phyloP scores from a whole-genome alignment of 306 rosid species.

The Malus fusca region DNA sequence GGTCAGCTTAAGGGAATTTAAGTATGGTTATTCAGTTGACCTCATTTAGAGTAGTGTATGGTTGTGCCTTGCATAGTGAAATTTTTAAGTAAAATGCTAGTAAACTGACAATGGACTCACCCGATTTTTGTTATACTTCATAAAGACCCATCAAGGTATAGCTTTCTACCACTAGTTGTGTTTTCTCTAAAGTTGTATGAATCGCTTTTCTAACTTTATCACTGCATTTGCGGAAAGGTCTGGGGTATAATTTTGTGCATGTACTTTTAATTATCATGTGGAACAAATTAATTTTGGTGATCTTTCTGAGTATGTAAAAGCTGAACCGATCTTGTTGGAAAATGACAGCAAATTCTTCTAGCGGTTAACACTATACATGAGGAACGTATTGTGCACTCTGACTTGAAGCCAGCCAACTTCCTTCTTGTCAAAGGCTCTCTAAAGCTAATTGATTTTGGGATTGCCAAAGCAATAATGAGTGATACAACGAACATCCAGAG shows the following conservation, averaged over 20 bases:
- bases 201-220: not conserved
- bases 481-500: slow-evolving; percentile 94
- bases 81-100: not conserved
- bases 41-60: not conserved
- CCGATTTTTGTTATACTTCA: not conserved
- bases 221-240: not conserved
- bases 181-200: not conserved
- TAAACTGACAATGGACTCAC: not conserved
- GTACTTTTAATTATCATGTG: not conserved
- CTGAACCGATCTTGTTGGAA: slow-evolving; percentile 17
- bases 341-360: slow-evolving; percentile 79
- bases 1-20: not conserved
- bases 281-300: not conserved
- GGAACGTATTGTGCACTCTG: slow-evolving; percentile 94
- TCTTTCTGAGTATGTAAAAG: not conserved
- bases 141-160: not conserved
- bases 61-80: not conserved
- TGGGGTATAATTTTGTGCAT: not conserved
- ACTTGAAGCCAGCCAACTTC: slow-evolving; percentile 94
- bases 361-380: slow-evolving; percentile 93
- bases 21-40: not conserved
- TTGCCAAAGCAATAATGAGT: slow-evolving; percentile 94
- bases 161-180: not conserved
- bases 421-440: slow-evolving; percentile 92
- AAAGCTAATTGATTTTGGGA: slow-evolving; percentile 92